phyloP scores from a whole-genome alignment of 2,329 filamentous ascomycete genomes.

The Neonectria hederae region DNA sequence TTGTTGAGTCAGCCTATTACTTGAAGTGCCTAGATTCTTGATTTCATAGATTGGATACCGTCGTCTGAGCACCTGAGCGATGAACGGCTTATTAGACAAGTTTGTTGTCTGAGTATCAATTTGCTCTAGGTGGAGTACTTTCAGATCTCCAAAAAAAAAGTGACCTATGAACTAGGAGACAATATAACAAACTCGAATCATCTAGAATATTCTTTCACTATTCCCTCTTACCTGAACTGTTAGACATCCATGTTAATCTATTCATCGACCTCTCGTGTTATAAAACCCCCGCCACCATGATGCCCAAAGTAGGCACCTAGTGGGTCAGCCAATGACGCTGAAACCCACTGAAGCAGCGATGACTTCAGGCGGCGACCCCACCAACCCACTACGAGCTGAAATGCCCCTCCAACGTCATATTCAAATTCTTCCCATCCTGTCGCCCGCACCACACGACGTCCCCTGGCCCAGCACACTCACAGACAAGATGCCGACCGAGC shows the following conservation, averaged over 20 bases:
- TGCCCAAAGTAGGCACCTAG: conserved; percentile 20
- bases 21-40: not conserved
- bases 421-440: conserved; percentile 28
- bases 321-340: conserved; percentile 37
- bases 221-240: not conserved
- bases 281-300: conserved; percentile 28
- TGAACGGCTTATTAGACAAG: not conserved
- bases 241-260: no score
- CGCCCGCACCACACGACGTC: conserved; percentile 34
- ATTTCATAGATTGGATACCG: not conserved
- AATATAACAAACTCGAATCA: not conserved
- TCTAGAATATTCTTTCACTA: not conserved
- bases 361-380: conserved; percentile 43
- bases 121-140: not conserved
- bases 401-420: conserved; percentile 42
- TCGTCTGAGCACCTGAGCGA: no score
- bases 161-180: not conserved
- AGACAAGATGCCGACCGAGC: conserved; percentile 73
- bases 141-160: no score
- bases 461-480: not conserved
- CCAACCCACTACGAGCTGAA: conserved; percentile 39
- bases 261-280: not conserved
- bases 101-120: not conserved
- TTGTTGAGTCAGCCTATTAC: not conserved
- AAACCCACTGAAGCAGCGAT: conserved; percentile 40